A percentile compares a stretch with the other conserved stretches of the same genome.
Evolutionary conservation across 2,329 filamentous ascomycete species (phyloP).

Genomic region (Calonectria ilicicola): DNA sequence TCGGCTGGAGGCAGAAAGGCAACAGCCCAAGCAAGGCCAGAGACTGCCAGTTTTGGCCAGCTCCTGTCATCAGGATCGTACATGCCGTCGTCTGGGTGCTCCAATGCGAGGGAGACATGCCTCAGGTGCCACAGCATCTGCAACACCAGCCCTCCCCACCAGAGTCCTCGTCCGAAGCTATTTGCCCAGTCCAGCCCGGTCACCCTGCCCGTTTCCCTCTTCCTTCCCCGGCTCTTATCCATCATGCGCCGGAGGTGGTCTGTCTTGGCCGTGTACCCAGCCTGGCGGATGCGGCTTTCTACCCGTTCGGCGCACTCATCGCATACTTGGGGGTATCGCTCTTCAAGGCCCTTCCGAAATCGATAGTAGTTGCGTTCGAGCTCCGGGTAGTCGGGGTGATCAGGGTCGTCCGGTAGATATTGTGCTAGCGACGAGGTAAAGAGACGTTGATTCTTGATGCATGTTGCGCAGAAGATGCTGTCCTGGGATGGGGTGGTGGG

Average conservation of each 20-base stretch:
- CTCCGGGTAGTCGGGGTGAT: constrained; percentile 75
- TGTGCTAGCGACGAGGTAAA: constrained; percentile 81
- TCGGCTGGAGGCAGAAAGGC: constrained; percentile 55
- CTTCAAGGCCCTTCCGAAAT: constrained; percentile 80
- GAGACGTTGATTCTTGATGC: constrained; percentile 89
- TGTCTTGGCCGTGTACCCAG: constrained; percentile 86
- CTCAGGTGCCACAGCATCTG: constrained; percentile 65
- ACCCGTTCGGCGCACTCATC: constrained; percentile 82
- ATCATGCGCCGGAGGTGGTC: constrained; percentile 83
- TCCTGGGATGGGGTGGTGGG: constrained; percentile 36
- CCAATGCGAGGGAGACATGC: constrained; percentile 41
- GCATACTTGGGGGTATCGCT: constrained; percentile 91
- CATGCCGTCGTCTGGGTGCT: constrained; percentile 44
- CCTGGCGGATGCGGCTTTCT: constrained; percentile 74
- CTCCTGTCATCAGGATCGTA: constrained; percentile 49
- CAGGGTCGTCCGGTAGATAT: constrained; percentile 76
- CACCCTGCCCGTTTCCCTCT: constrained; percentile 37
- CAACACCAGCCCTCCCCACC: constrained; percentile 59
- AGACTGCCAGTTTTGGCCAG: constrained; percentile 23
- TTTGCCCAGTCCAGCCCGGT: constrained; percentile 58
- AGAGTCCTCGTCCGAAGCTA: constrained; percentile 57
- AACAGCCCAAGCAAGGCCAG: constrained; percentile 29
- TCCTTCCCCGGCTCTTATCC: constrained; percentile 67
- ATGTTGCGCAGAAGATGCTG: constrained; percentile 77
- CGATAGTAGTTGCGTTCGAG: constrained; percentile 77